phyloP scores from a whole-genome alignment of 305 asterid genomes.

The Fraxinus baroniana region DNA sequence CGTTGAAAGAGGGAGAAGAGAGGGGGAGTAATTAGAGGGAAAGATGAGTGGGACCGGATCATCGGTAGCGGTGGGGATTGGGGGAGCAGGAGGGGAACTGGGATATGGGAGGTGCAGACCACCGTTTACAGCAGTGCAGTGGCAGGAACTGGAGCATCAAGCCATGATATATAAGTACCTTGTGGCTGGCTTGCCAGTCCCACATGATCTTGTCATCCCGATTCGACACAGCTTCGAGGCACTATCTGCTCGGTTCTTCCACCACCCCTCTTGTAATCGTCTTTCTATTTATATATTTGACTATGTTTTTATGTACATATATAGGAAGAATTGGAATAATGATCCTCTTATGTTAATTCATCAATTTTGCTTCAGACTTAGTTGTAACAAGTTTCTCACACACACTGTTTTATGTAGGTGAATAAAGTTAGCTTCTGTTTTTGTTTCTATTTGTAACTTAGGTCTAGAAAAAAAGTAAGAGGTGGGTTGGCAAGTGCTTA shows the following conservation, averaged over 20 bases:
- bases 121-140: constrained; percentile 89
- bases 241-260: constrained; percentile 70
- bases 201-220: constrained; percentile 86
- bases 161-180: constrained; percentile 93
- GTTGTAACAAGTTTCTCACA: neutral
- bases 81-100: constrained; percentile 49
- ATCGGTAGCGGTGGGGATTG: constrained; percentile 61
- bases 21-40: constrained; percentile 22
- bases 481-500: neutral
- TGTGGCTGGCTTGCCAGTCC: constrained; percentile 78
- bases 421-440: neutral
- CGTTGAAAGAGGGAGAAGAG: constrained; percentile 23
- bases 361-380: neutral
- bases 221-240: constrained; percentile 89
- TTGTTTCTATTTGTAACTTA: neutral
- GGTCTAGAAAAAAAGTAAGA: neutral
- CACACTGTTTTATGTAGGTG: neutral
- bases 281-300: constrained; percentile 13
- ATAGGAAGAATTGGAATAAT: neutral
- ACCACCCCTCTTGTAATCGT: constrained; percentile 65
- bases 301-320: neutral
- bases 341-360: neutral
- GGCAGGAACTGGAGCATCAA: constrained; percentile 98
- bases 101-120: constrained; percentile 53
- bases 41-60: constrained; percentile 81